Evolutionary conservation across 441 rosid genomes (phyloP), one percentile per base, ranked within the genome.

Genomic region (Capsella rubella): DNA sequence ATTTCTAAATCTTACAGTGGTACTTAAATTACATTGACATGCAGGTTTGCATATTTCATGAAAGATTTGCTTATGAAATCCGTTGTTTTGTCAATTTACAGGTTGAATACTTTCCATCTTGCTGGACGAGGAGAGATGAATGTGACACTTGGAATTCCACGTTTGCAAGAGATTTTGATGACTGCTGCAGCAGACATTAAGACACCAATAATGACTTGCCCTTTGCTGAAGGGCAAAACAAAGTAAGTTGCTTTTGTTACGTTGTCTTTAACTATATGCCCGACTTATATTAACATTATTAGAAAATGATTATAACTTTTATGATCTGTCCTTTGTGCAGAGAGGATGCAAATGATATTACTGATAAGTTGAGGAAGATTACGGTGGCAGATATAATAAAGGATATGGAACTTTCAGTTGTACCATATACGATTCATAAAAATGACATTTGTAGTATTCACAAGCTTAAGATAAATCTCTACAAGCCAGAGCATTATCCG

Each of bases 121-220:
- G 99, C 99, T 75, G 99, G 99, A 49, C 86, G 99, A 76, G 99
- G 99, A 82, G 99, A 93, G 85, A 90, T 90, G 98, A 93, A 96
- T 81, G 99, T 96, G 66, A 93, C 98, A 16, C 94, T 96, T 53
- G 98, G 99, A 62, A 90, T 93, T 52, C 98, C 98, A 14, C 99
- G 97, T 62, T 85, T 96, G 58, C 98, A 96, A 80, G 99, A 96
- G 85, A 96, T 96, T 75, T 79, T 96, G 85, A 96, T 89, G 95
- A 86, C 89, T 45, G 99, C 99, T 74, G 83, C 99, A 9, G 79
- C 37, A 72, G 83, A 91, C 67, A 91, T 96, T 64, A 90, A 83
- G 80, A 91, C 98, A 71, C 99, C 99, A 29, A 85, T 93, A 40
- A 90, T 96, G 97, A 91, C 96, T 16, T 93, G 98, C 82, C 99